Evolutionary conservation across 139 green algal species (phyloP).

Genomic region (Chlorella sp.): DNA sequence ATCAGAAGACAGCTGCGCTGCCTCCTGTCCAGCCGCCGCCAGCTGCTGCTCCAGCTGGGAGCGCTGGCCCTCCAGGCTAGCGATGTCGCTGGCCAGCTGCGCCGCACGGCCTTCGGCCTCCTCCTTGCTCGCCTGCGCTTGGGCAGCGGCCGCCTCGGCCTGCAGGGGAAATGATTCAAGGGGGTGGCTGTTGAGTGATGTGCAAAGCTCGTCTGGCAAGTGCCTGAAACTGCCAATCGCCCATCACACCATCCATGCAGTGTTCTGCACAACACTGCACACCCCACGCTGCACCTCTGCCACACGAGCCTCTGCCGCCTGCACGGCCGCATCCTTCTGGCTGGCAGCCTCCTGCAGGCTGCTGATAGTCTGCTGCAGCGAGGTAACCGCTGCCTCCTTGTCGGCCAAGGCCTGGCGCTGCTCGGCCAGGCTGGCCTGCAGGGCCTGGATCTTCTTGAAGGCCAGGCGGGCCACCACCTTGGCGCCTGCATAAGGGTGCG

Average conservation of each 20-base stretch:
- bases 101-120: background rate
- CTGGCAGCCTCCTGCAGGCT: background rate
- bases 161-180: background rate
- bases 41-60: background rate
- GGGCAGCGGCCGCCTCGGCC: conserved; percentile 2
- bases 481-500: background rate
- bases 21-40: background rate
- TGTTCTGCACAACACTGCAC: too few species aligned
- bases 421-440: conserved; percentile 19
- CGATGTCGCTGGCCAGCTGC: background rate
- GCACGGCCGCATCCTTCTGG: background rate
- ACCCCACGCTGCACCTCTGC: conserved; percentile 28
- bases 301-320: background rate
- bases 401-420: background rate
- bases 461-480: conserved; percentile 33
- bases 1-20: background rate
- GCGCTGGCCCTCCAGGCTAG: conserved; percentile 7
- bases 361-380: conserved; percentile 1
- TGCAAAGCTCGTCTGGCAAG: too few species aligned
- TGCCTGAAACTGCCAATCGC: too few species aligned
- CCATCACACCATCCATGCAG: too few species aligned
- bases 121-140: background rate
- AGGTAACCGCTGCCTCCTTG: background rate
- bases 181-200: too few species aligned
- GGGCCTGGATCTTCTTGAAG: conserved; percentile 37